Conservation (phyloP, 2,329 filamentous ascomycete species). For the Ascocoryne sarcoides region DNA sequence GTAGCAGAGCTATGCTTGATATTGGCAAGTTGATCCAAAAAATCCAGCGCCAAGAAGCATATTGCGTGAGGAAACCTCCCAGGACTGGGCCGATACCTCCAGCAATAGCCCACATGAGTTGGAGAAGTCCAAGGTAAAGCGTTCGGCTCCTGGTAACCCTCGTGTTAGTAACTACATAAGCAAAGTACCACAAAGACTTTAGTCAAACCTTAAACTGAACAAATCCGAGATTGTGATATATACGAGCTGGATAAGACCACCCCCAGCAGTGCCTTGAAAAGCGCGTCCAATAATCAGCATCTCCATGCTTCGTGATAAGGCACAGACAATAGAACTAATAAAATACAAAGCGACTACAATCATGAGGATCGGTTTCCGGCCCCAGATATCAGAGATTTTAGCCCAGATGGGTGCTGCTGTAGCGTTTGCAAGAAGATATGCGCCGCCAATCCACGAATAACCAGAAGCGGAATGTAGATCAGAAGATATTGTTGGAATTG, state of each 20-base stretch:
- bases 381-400: constrained; percentile 58
- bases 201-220: constrained; percentile 46
- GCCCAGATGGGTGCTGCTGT: constrained; percentile 43
- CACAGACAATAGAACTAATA: constrained; percentile 51
- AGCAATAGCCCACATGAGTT: constrained; percentile 53
- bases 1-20: constrained; percentile 33
- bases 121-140: constrained; percentile 52
- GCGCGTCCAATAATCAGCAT: constrained; percentile 55
- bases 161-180: no score
- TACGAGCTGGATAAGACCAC: constrained; percentile 52
- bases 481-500: constrained; percentile 30
- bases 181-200: no score
- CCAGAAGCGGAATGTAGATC: constrained; percentile 34
- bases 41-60: constrained; percentile 51
- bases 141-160: constrained; percentile 39
- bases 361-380: constrained; percentile 54
- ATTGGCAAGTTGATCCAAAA: constrained; percentile 46
- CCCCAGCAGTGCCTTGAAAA: constrained; percentile 55
- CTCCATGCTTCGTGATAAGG: constrained; percentile 45
- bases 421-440: constrained; percentile 39
- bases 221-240: constrained; percentile 57
- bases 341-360: constrained; percentile 53
- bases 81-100: constrained; percentile 50
- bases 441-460: constrained; percentile 45
- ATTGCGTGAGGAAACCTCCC: constrained; percentile 51